These are phyloP conservation scores for Euphorbia schlechtendalii DNA, from an alignment of 441 rosid genomes.

Conservation along the genomic window DNA sequence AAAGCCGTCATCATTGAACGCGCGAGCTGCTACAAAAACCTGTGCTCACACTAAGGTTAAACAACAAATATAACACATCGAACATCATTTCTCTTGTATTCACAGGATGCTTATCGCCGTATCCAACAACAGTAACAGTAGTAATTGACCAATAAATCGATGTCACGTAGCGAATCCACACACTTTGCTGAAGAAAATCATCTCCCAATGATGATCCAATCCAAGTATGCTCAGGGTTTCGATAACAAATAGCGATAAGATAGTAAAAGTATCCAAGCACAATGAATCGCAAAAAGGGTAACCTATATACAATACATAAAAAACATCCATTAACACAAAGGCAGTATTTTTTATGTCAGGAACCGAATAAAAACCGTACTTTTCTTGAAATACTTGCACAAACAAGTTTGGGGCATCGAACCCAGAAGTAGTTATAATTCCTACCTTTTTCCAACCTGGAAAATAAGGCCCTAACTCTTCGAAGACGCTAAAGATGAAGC, in stretches of 20 bases:
- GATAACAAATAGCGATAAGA: constrained; percentile 60
- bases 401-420: constrained; percentile 72
- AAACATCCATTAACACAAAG: constrained; percentile 13
- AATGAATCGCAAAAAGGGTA: constrained; percentile 71
- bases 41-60: too few species aligned
- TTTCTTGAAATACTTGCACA: constrained; percentile 45
- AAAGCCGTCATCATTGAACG: too few species aligned
- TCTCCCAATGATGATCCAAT: constrained; percentile 39
- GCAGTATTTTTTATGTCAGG: background rate
- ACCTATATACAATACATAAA: constrained; percentile 38
- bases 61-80: too few species aligned
- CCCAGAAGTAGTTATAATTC: constrained; percentile 76
- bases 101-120: constrained; percentile 85
- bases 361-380: background rate
- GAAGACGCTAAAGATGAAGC: constrained; percentile 93
- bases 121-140: constrained; percentile 75
- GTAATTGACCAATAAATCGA: constrained; percentile 91
- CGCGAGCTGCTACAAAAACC: too few species aligned
- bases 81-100: constrained; percentile 60
- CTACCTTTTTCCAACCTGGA: constrained; percentile 87
- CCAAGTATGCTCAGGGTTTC: constrained; percentile 54
- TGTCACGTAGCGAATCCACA: constrained; percentile 71
- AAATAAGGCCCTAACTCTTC: constrained; percentile 82
- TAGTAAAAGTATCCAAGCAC: constrained; percentile 17
- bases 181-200: constrained; percentile 35